Base-by-base conservation (phyloP, 169 alveolate species). In the Babesia ovis region DNA sequence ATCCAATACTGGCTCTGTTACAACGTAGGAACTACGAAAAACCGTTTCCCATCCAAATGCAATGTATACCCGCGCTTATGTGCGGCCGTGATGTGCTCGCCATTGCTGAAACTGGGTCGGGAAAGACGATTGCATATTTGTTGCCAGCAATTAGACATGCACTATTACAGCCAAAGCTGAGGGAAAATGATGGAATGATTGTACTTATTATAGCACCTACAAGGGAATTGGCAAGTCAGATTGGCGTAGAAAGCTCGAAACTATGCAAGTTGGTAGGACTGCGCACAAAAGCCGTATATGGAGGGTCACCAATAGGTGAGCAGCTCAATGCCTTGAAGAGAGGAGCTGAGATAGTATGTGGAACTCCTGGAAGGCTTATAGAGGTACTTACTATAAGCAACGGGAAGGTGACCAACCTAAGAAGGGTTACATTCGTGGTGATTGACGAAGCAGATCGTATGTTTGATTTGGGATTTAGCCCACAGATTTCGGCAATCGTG, bases 31-130 rank as follows among this genome's bases (percentile, higher is more conserved):
- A 93, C 57, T 95, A 95, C 77, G 83, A 89, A 56, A 92, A 92
- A 56, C 99, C 99, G 50, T 96, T 96, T 77, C 99, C 99, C 16
- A 96, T 98, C 8, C 98, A 98, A 90, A 93, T 96, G 95, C 98
- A 97, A 58, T 84, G 92, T 37, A 82, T 97, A n/a, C 99, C 99
- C 2, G 95, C 96, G 31, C 79, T 96, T 35, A 87, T 96, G 93
- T 91, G 96, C 70, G 99, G 99, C 42, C 71, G 97, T 51, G 99
- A 98, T 81, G 91, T 97, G 43, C 95, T 98, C 32, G 99, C 99
- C 25, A 96, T 97, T 12, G 99, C 99, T 0, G 98, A 97, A 76
- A 98, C 99, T 11, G 99, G 99, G 57, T 94, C 90, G 70, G 99
- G 99, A 1, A 97, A 97, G 90, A 98, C 99, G 3, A 77, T 98